Percentiles rank a stretch among this genome's conserved stretches.
Conservation (phyloP, 2,329 filamentous ascomycete species). For the Colletotrichum euphorbiae region DNA sequence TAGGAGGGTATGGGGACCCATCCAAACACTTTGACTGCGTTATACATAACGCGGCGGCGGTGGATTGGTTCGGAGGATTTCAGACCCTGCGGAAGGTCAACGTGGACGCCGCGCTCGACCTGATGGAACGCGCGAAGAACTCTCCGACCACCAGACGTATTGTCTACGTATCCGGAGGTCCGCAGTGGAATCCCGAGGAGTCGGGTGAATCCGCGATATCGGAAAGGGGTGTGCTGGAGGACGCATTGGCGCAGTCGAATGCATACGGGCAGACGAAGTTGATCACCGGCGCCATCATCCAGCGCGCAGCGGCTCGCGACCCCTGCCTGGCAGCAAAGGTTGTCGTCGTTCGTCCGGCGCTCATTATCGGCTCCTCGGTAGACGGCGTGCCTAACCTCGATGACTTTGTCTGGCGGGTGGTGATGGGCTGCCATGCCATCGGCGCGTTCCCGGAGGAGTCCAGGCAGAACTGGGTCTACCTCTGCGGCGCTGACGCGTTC, state of each 20-base stretch:
- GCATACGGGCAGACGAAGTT: constrained; percentile 8
- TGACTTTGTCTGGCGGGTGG: constrained; percentile 13
- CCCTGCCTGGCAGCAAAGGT: constrained; percentile 5
- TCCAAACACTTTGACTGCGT: neutral
- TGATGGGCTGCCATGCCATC: constrained; percentile 8
- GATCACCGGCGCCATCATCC: constrained; percentile 10
- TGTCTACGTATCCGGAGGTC: neutral
- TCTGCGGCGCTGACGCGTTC: constrained; percentile 12
- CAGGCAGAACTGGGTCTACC: neutral
- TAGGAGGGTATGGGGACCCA: neutral
- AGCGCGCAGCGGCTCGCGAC: constrained; percentile 4
- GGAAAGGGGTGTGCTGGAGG: neutral
- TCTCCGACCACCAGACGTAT: constrained; percentile 7
- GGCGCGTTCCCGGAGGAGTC: neutral
- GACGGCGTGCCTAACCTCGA: constrained; percentile 8
- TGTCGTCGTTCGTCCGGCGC: constrained; percentile 1
- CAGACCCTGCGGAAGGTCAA: neutral
- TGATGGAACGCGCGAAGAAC: neutral
- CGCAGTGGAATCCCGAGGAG: neutral
- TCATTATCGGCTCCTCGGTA: constrained; percentile 16
- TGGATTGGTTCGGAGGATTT: constrained; percentile 1
- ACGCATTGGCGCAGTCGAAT: constrained; percentile 7
- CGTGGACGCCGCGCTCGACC: neutral
- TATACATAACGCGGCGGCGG: constrained; percentile 4
- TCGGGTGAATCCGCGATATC: neutral